phyloP scores from a whole-genome alignment of 192 early-diverging fungal genomes.

The Backusella morwellensis region DNA sequence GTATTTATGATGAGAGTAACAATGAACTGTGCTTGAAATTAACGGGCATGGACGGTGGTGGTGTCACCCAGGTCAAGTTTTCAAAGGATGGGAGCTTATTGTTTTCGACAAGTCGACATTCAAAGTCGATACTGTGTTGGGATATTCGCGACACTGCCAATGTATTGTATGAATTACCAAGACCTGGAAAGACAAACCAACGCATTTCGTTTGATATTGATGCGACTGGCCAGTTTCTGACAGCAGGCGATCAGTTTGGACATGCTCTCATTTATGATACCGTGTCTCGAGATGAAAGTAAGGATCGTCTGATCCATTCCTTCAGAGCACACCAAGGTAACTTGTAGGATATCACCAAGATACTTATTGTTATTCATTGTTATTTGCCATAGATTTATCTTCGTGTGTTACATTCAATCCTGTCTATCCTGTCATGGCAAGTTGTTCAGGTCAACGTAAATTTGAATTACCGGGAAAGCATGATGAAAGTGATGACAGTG shows the following conservation, averaged over 20 bases:
- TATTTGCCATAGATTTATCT: constrained; percentile 47
- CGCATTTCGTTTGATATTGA: constrained; percentile 73
- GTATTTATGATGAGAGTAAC: constrained; percentile 59
- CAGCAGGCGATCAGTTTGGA: constrained; percentile 61
- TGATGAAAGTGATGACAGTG: background rate
- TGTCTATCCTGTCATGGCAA: constrained; percentile 60
- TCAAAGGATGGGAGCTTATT: constrained; percentile 62
- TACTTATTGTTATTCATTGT: background rate
- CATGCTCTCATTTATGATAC: constrained; percentile 37
- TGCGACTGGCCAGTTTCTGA: constrained; percentile 51
- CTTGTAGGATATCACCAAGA: background rate
- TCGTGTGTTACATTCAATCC: constrained; percentile 63
- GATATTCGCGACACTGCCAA: constrained; percentile 76
- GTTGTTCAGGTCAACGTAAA: constrained; percentile 74
- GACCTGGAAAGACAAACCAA: constrained; percentile 67
- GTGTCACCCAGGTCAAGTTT: constrained; percentile 62
- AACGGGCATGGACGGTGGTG: constrained; percentile 48
- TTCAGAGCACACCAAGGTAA: constrained; percentile 22
- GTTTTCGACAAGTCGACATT: constrained; percentile 65
- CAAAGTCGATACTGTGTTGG: constrained; percentile 65
- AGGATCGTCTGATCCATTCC: background rate
- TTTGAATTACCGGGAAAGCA: constrained; percentile 16
- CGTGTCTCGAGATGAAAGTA: constrained; percentile 11
- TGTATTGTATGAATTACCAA: constrained; percentile 46
- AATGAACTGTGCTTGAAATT: constrained; percentile 54